Evolutionary conservation across 179 eudicot species (phyloP).

Genomic region (Beta lomatogona): DNA sequence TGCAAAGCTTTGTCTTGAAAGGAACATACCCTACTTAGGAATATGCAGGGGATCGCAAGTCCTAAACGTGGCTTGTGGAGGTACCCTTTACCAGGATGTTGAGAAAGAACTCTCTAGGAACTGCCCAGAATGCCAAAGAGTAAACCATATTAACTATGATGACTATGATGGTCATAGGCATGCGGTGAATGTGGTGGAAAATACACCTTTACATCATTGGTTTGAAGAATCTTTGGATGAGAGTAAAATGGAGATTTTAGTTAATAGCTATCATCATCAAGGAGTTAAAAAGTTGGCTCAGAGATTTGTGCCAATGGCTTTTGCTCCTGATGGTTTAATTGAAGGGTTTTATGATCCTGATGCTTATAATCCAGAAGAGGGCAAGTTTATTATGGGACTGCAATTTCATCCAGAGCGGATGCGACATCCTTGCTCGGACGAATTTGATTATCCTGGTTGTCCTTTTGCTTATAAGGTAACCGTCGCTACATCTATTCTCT

Average conservation of each 20-base stretch:
- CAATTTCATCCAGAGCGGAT: conserved; percentile 97
- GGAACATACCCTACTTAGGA: conserved; percentile 92
- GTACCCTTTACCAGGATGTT: conserved; percentile 79
- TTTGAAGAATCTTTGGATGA: conserved; percentile 62
- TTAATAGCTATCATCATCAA: conserved; percentile 95
- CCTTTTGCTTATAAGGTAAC: conserved; percentile 78
- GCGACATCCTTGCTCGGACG: conserved; percentile 56
- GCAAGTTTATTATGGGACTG: conserved; percentile 90
- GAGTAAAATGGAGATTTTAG: conserved; percentile 61
- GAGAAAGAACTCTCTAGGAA: conserved; percentile 60
- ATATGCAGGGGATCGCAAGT: conserved; percentile 92
- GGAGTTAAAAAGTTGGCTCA: conserved; percentile 81
- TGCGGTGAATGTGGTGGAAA: conserved; percentile 53
- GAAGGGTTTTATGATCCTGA: conserved; percentile 97
- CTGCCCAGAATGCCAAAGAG: conserved; percentile 30
- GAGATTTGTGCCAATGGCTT: conserved; percentile 88
- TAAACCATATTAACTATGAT: conserved; percentile 74
- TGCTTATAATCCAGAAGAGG: conserved; percentile 82
- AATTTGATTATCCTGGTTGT: conserved; percentile 93
- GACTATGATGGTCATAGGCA: conserved; percentile 90
- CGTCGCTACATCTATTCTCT: background rate
- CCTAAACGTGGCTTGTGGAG: conserved; percentile 90
- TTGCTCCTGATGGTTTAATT: conserved; percentile 77
- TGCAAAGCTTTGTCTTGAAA: conserved; percentile 87
- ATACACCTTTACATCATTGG: conserved; percentile 78